Base-by-base conservation (phyloP, 495 filamentous ascomycete species). In the Xylaria scruposa region DNA sequence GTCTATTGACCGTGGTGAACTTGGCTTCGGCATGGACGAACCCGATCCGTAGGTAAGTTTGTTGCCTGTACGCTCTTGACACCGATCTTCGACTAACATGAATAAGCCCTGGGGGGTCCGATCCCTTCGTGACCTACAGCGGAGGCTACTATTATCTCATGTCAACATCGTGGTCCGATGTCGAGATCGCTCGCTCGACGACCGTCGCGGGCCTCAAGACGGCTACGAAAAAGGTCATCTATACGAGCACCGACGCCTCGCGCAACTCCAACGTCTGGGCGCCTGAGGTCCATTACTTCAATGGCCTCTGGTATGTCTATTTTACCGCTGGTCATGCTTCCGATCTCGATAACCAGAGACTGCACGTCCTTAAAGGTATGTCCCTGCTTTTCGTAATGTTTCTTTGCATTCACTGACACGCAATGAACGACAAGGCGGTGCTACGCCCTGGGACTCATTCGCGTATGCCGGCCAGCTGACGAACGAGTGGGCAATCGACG, bases 181-280 rank as follows among this genome's bases (percentile, higher is more conserved):
- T 90, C 64, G 75, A 87, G 63, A 79, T 89, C 40, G 81, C 86
- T 0, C 77, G 85, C 17, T 76, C 87, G 0, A 82, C 79, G 0
- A 88, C 84, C 7, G 78, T 90, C 40, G 79, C 82, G 13, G 87
- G 84, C 0, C 79, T 90, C 7, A 79, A 81, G 67, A 81, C 79
- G 1, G 85, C 85, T 0, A 67, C 80, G n/a, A 81, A 81, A n/a
- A 87, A 86, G 72, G 74, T 81, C 0, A 81, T 87, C 29, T 88
- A 84, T 67, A 81, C 78, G 15, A 82, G 81, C 51, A 76, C 68
- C 49, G 79, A 79, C 42, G 53, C 82, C 0, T 71, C 73, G 6
- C 79, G 83, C 6, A 83, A 83, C 76, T 84, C 82, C 61, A 87
- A 88, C 70, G 85, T 89, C 46, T 90, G 87, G 87, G 87, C 87